phyloP scores from a whole-genome alignment of 306 rosid species.

The Acmispon strigosus region DNA sequence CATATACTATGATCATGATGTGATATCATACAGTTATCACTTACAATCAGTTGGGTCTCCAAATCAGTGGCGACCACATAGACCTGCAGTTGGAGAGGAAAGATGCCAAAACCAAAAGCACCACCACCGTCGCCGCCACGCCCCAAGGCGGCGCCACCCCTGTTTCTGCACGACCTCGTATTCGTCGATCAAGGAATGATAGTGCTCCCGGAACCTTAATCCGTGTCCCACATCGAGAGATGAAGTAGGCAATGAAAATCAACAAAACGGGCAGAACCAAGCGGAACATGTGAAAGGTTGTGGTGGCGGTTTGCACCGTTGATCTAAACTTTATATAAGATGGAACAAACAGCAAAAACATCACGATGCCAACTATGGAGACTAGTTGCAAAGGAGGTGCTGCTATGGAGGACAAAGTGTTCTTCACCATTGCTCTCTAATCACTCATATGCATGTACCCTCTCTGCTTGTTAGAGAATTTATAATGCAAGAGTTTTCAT shows the following conservation, averaged over 20 bases:
- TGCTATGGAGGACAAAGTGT: slow-evolving; percentile 34
- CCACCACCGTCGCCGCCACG: slow-evolving; percentile 38
- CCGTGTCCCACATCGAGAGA: slow-evolving; percentile 31
- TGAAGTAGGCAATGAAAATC: slow-evolving; percentile 35
- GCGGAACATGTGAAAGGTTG: slow-evolving; percentile 35
- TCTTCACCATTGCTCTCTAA: slow-evolving; percentile 39
- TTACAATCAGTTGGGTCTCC: slow-evolving; percentile 30
- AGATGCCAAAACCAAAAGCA: slow-evolving; percentile 49
- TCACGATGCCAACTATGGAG: slow-evolving; percentile 38
- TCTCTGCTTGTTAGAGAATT: not conserved
- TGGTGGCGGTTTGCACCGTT: slow-evolving; percentile 31
- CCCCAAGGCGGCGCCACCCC: slow-evolving; percentile 56
- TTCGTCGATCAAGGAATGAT: not conserved
- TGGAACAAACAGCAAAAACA: slow-evolving; percentile 42
- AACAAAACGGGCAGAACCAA: slow-evolving; percentile 41
- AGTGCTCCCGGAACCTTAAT: slow-evolving; percentile 23
- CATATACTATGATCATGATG: too few relatives aligned
- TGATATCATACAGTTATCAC: too few relatives aligned
- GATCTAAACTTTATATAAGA: slow-evolving; percentile 45
- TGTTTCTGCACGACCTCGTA: not conserved
- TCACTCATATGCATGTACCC: too few relatives aligned
- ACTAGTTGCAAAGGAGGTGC: slow-evolving; percentile 54
- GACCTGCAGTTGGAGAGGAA: slow-evolving; percentile 51
- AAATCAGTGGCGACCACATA: slow-evolving; percentile 53
- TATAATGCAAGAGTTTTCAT: slow-evolving; percentile 10